phyloP scores from a whole-genome alignment of 257 asterid genomes.

The Capsicum rhomboideum region DNA sequence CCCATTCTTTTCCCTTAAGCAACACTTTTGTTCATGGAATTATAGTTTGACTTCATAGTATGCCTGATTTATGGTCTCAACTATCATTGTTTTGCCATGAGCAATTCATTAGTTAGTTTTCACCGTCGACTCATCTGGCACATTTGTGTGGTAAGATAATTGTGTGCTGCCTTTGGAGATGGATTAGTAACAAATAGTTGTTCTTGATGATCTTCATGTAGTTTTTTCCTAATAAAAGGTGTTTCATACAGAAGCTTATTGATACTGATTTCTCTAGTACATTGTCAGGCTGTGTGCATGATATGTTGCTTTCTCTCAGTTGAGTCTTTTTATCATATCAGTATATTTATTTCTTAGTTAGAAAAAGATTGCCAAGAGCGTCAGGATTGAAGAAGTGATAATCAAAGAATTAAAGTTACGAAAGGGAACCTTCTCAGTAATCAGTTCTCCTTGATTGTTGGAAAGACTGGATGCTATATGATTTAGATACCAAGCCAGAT shows the following conservation, averaged over 20 bases:
- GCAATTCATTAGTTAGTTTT: not conserved
- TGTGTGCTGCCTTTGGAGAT: not conserved
- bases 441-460: not conserved
- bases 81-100: not conserved
- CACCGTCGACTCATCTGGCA: not conserved
- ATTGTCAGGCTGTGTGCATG: not conserved
- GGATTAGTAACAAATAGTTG: not conserved
- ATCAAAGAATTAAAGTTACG: not conserved
- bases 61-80: not conserved
- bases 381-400: not conserved
- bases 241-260: not conserved
- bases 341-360: not conserved
- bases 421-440: not conserved
- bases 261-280: not conserved
- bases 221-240: not conserved
- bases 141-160: not conserved
- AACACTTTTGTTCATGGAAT: not conserved
- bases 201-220: not conserved
- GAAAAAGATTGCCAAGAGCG: not conserved
- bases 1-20: not conserved
- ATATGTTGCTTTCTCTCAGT: not conserved
- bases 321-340: not conserved
- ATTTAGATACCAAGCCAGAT: not conserved
- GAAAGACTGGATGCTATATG: not conserved
- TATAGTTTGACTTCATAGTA: not conserved